Percentiles rank a stretch among this genome's conserved stretches.
These are phyloP conservation scores for Lenwebbia sp. DNA, from an alignment of 345 rosid species.

Conservation along the genomic window DNA sequence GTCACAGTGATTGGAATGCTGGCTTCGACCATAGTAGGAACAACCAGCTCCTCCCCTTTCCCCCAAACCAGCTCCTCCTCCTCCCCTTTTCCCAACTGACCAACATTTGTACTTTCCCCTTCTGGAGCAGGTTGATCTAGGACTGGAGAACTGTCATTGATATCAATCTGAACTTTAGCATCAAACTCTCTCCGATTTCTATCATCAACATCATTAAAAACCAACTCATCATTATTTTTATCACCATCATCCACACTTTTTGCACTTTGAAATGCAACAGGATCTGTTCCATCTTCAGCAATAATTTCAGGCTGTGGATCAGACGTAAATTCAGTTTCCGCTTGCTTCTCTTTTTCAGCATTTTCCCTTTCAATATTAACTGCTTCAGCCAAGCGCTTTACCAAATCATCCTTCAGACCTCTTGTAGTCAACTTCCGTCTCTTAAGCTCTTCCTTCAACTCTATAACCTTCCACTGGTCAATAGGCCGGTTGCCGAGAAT, in stretches of 20 bases:
- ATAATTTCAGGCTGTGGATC: conserved; percentile 7
- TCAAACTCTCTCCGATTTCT: conserved; percentile 23
- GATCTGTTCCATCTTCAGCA: conserved; percentile 8
- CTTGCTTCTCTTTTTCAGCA: conserved; percentile 6
- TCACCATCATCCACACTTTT: not conserved
- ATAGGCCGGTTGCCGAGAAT: conserved; percentile 62
- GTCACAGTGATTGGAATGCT: conserved; percentile 10
- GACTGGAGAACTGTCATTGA: conserved; percentile 23
- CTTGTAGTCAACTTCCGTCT: conserved; percentile 46
- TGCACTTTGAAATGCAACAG: conserved; percentile 13
- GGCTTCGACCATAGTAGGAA: conserved; percentile 4
- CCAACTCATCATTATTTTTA: conserved; percentile 1
- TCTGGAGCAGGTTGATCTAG: conserved; percentile 10
- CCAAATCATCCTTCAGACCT: conserved; percentile 87
- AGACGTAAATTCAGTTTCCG: conserved; percentile 15
- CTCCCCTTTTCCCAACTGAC: conserved; percentile 10
- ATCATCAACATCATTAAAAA: not conserved
- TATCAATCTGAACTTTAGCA: conserved; percentile 27
- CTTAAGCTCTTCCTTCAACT: conserved; percentile 92
- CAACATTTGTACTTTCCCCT: not conserved
- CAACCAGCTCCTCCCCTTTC: conserved; percentile 10
- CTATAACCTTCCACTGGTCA: conserved; percentile 92
- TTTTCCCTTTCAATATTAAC: conserved; percentile 55
- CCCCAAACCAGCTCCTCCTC: not conserved
- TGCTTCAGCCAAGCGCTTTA: conserved; percentile 74